Percentiles rank a stretch among this genome's conserved stretches.
Evolutionary conservation across 352 stramenopile genomes (phyloP).

Genomic region (Phytopythium ostracodes): DNA sequence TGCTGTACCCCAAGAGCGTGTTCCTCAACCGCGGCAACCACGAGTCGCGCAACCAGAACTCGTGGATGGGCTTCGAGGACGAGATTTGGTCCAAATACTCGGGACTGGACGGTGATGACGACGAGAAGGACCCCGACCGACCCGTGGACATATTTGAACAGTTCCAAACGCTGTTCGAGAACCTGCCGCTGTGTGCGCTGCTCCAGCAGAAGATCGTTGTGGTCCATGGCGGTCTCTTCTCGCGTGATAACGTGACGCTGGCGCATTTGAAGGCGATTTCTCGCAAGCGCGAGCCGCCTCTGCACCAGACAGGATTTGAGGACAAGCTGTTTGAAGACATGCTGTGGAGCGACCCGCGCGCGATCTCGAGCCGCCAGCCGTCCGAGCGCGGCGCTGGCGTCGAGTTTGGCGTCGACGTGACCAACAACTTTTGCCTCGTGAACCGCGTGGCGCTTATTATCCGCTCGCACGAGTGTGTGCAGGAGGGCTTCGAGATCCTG

Average conservation of each 20-base stretch:
- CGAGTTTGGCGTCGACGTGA: conserved; percentile 92
- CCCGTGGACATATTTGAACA: conserved; percentile 53
- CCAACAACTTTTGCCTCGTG: conserved; percentile 92
- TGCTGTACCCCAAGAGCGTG: conserved; percentile 82
- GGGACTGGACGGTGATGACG: conserved; percentile 44
- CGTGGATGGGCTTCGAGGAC: conserved; percentile 92
- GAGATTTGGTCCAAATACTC: conserved; percentile 86
- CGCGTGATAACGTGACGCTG: conserved; percentile 88
- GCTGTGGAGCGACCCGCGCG: conserved; percentile 90
- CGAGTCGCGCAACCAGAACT: conserved; percentile 93
- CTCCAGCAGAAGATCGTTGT: conserved; percentile 93
- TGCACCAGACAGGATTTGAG: conserved; percentile 86
- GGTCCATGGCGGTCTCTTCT: conserved; percentile 92
- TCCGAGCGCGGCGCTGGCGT: conserved; percentile 88
- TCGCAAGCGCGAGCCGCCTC: conserved; percentile 89
- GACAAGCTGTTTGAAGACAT: conserved; percentile 94
- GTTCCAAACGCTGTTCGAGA: conserved; percentile 84
- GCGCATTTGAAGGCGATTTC: conserved; percentile 87
- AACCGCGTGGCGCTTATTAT: conserved; percentile 93
- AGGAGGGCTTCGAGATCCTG: conserved; percentile 89
- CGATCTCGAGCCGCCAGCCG: conserved; percentile 68
- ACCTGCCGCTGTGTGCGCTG: conserved; percentile 86
- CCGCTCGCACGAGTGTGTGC: conserved; percentile 92
- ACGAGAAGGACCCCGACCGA: conserved; percentile 41
- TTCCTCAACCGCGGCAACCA: conserved; percentile 95